Evolutionary conservation across 768 basidiomycete species (phyloP).

Genomic region (Tylopilus balloui): DNA sequence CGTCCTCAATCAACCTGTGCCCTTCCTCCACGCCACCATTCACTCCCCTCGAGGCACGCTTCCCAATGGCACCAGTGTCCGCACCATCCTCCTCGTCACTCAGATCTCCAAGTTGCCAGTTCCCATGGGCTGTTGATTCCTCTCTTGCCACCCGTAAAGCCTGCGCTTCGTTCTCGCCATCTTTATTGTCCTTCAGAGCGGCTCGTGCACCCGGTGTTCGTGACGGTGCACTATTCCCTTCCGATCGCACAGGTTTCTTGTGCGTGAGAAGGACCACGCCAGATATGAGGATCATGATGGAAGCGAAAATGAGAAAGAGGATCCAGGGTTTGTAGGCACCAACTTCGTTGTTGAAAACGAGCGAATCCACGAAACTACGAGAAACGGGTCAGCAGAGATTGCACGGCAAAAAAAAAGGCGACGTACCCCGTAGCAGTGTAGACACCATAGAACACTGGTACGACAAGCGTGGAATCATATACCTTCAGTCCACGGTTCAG

Average conservation of each 20-base stretch:
- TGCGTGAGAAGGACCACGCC: conserved; percentile 93
- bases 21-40: conserved; percentile 36
- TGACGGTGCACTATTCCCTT: conserved; percentile 27
- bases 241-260: conserved; percentile 71
- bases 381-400: conserved; percentile 6
- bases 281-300: conserved; percentile 79
- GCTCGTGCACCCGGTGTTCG: conserved; percentile 24
- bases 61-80: conserved; percentile 37
- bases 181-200: conserved; percentile 13
- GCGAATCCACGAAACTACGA: conserved; percentile 55
- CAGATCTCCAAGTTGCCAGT: conserved; percentile 73
- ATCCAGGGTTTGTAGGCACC: conserved; percentile 86
- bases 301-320: conserved; percentile 81
- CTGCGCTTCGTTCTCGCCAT: conserved; percentile 36
- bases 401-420: background rate
- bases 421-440: conserved; percentile 79
- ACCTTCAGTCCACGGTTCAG: conserved; percentile 86
- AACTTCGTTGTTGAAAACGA: conserved; percentile 81
- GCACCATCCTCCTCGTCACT: conserved; percentile 61
- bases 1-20: conserved; percentile 38
- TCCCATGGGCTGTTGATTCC: conserved; percentile 32
- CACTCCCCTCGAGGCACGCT: conserved; percentile 19
- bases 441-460: conserved; percentile 92
- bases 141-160: conserved; percentile 34
- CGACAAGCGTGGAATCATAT: conserved; percentile 87